A percentile compares a stretch with the other conserved stretches of the same genome.
These are phyloP conservation scores for Jatropha podagrica DNA, from an alignment of 441 rosid species.

Conservation along the genomic window DNA sequence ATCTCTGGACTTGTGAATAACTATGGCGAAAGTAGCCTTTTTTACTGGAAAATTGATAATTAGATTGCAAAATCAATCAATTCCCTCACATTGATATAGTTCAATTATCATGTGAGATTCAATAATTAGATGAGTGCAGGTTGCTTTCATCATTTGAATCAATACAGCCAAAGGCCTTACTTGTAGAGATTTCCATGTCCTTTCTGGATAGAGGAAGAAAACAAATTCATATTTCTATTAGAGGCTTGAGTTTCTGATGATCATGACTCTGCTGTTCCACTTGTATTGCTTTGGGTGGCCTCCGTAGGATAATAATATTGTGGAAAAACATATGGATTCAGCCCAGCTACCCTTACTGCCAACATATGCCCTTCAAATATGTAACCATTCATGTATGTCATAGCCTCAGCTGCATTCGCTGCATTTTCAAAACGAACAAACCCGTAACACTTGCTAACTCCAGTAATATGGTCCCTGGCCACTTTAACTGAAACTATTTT, in stretches of 20 bases:
- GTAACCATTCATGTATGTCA: background rate
- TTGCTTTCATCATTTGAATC: too few species aligned
- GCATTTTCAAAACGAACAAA: conserved; percentile 4
- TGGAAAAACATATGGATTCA: background rate
- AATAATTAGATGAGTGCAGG: too few species aligned
- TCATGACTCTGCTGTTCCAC: background rate
- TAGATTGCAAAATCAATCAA: too few species aligned
- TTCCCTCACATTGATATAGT: background rate
- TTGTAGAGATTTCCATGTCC: background rate
- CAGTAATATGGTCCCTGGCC: conserved; percentile 8
- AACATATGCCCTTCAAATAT: conserved; percentile 4
- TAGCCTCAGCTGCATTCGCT: background rate
- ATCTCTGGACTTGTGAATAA: too few species aligned
- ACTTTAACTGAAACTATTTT: conserved; percentile 1
- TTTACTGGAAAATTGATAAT: too few species aligned
- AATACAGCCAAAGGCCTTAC: too few species aligned
- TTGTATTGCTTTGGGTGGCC: background rate
- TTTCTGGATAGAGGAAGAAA: background rate
- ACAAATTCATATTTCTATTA: background rate
- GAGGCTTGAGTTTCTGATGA: background rate
- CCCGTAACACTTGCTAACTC: conserved; percentile 1
- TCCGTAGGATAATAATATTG: background rate
- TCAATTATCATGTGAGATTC: too few species aligned
- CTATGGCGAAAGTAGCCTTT: too few species aligned
- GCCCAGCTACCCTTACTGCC: conserved; percentile 3